phyloP scores from a whole-genome alignment of 139 green algal species.

The Asterochloris erici region DNA sequence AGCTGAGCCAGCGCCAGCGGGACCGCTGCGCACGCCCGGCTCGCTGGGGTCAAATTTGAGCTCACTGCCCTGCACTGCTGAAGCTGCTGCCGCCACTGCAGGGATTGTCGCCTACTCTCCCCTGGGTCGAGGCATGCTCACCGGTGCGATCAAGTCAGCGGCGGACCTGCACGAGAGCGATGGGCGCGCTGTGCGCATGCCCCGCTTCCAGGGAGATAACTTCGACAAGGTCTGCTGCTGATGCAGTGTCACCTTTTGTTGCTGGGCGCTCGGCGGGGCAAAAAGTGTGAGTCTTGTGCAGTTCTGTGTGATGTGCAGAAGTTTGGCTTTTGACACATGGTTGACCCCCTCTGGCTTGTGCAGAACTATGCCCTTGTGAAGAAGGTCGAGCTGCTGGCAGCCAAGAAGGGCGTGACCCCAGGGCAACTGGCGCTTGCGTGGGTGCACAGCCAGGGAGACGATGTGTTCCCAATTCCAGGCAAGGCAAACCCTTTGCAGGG shows the following conservation, averaged over 20 bases:
- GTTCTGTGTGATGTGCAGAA: no score
- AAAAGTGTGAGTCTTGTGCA: neutral
- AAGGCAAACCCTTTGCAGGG: neutral
- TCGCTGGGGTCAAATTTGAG: no score
- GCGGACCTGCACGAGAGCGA: slow-evolving; percentile 17
- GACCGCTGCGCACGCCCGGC: no score
- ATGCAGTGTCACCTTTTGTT: neutral
- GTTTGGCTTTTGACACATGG: neutral
- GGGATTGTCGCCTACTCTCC: slow-evolving; percentile 22
- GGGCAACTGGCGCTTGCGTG: slow-evolving; percentile 76
- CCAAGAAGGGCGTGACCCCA: slow-evolving; percentile 50
- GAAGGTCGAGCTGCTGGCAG: slow-evolving; percentile 42
- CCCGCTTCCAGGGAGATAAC: neutral
- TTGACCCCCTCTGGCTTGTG: neutral
- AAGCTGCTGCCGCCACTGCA: neutral
- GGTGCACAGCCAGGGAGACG: slow-evolving; percentile 39
- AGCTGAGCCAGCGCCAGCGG: slow-evolving; percentile 15
- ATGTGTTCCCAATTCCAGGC: slow-evolving; percentile 26
- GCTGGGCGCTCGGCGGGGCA: neutral
- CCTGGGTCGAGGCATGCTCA: slow-evolving; percentile 48
- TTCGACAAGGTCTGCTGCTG: neutral
- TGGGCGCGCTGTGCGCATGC: neutral
- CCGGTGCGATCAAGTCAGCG: slow-evolving; percentile 23
- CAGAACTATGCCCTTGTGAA: slow-evolving; percentile 65
- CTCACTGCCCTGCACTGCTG: no score